phyloP scores from a whole-genome alignment of 805 yeast genomes.

The Yarrowia phangngaensis region DNA sequence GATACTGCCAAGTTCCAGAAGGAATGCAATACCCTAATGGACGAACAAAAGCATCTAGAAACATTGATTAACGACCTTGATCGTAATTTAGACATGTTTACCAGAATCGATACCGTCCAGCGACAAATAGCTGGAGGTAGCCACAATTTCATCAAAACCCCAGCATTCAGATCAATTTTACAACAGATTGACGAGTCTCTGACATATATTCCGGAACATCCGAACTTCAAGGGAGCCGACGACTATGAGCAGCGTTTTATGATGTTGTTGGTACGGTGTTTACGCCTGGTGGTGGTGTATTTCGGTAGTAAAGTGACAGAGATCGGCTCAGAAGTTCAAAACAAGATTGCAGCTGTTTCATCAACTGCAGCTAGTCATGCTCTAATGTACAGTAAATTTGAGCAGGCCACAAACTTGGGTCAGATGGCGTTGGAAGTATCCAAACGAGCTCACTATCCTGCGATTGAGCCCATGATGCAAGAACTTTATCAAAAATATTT shows the following conservation, averaged over 20 bases:
- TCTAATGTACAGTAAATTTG: slow-evolving; percentile 62
- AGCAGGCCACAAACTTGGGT: slow-evolving; percentile 42
- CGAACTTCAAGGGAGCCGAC: slow-evolving; percentile 66
- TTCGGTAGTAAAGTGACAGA: slow-evolving; percentile 44
- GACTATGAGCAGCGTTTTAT: slow-evolving; percentile 67
- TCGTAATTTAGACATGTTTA: slow-evolving; percentile 56
- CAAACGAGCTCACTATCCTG: slow-evolving; percentile 44
- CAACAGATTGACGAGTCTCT: slow-evolving; percentile 63
- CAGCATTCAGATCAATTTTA: slow-evolving; percentile 52
- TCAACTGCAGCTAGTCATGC: slow-evolving; percentile 40
- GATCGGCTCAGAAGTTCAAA: slow-evolving; percentile 29
- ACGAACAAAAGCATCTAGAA: slow-evolving; percentile 46
- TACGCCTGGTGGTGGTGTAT: slow-evolving; percentile 69
- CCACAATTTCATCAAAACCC: slow-evolving; percentile 24
- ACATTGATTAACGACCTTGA: slow-evolving; percentile 47
- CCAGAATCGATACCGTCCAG: slow-evolving; percentile 59
- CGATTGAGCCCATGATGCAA: slow-evolving; percentile 61
- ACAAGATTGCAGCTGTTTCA: slow-evolving; percentile 22
- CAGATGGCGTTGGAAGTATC: slow-evolving; percentile 42
- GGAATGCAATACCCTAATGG: slow-evolving; percentile 51
- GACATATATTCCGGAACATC: slow-evolving; percentile 51
- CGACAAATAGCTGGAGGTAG: slow-evolving; percentile 21
- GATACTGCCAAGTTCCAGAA: slow-evolving; percentile 64
- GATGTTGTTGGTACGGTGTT: slow-evolving; percentile 77
- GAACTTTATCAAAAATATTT: slow-evolving; percentile 68